Evolutionary conservation across 352 stramenopile genomes (phyloP).

Genomic region (Plasmopara halstedii): DNA sequence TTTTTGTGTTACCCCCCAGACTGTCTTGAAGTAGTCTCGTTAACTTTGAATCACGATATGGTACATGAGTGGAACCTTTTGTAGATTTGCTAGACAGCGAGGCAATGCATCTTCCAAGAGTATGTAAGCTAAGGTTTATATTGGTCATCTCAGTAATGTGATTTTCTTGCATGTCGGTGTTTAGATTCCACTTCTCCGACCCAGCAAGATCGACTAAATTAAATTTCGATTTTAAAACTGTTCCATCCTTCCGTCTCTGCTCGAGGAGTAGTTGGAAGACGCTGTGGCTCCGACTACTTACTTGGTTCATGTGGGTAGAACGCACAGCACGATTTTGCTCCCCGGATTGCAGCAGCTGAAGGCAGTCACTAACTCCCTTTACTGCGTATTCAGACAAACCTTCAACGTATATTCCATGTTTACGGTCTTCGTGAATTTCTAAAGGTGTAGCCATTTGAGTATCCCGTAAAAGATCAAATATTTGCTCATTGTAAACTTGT

Average conservation of each 20-base stretch:
- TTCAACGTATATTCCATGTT: conserved; percentile 87
- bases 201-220: conserved; percentile 92
- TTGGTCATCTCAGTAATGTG: conserved; percentile 92
- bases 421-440: conserved; percentile 80
- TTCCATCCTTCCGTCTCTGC: conserved; percentile 55
- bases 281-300: conserved; percentile 85
- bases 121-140: conserved; percentile 92
- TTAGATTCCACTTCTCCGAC: conserved; percentile 90
- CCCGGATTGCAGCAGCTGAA: conserved; percentile 75
- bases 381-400: conserved; percentile 89
- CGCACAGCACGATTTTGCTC: conserved; percentile 85
- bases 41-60: conserved; percentile 91
- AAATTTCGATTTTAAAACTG: conserved; percentile 87
- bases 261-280: conserved; percentile 86
- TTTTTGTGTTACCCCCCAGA: conserved; percentile 84
- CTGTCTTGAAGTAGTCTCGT: conserved; percentile 88
- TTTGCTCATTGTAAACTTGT: conserved; percentile 91
- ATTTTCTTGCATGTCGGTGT: conserved; percentile 69
- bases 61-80: conserved; percentile 52
- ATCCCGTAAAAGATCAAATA: conserved; percentile 86
- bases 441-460: conserved; percentile 58
- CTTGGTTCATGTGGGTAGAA: conserved; percentile 88
- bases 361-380: conserved; percentile 72
- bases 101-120: conserved; percentile 84
- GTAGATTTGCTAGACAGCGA: conserved; percentile 50